Base-by-base conservation (phyloP, 768 basidiomycete species). In the Phanerochaete sordida region DNA sequence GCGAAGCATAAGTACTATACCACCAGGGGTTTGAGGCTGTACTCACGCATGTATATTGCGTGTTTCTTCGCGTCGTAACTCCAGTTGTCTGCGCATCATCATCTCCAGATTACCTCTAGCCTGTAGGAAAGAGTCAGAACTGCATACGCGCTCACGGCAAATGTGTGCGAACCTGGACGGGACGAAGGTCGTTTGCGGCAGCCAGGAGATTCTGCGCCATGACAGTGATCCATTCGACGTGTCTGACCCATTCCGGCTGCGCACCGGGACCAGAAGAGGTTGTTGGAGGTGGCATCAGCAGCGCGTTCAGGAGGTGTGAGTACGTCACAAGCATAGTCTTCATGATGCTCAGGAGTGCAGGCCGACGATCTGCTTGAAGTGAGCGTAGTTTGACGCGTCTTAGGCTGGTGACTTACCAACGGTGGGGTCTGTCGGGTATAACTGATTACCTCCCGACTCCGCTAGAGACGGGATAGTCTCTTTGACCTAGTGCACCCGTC, bases 121-220 rank as follows among this genome's bases (percentile, higher is more conserved):
- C 88, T 93, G 64, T 15, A 56, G 27, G 2, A 5, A 45, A n/a
- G 46, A 23, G 33, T 54, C 37, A 60, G 28, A 19, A n/a, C 53
- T 53, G n/a, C 35, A 44, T 16, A 58, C 12, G 23, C 15, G 35
- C 19, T 16, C 12, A 5, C n/a, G 12, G 19, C 39, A 46, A 33
- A 47, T 16, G 48, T 57, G 45, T 63, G 69, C 74, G 12, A 26
- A 87, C 92, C 81, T 95, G 93, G 4, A 94, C 89, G 0, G 93
- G 93, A 26, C 94, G 84, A 53, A 95, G 74, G 66, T 94, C 93
- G 68, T 96, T 96, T 37, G 90, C 91, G 19, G 91, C 90, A 15
- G 88, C 90, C 84, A 95, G 91, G 58, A 96, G 80, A 70, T 95
- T 96, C 71, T 92, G 89, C 7, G 85, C 85, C 56, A 93, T 81